Base-by-base conservation (phyloP, 2,329 filamentous ascomycete genomes). In the Talaromyces atroroseus region DNA sequence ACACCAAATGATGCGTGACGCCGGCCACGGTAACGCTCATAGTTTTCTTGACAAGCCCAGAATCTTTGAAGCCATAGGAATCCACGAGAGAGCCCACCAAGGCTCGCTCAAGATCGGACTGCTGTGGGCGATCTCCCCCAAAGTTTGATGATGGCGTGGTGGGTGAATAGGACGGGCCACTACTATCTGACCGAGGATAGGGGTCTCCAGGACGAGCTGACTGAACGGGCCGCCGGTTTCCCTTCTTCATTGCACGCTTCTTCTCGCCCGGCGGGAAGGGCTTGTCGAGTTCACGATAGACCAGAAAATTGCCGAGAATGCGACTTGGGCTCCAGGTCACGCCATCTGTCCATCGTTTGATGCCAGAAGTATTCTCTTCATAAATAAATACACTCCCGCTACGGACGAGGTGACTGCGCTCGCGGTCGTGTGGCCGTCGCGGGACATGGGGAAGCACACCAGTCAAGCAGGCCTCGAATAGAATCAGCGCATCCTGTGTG, bases 261-360 rank as follows among this genome's bases (percentile, higher is more conserved):
- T 92, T 94, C 76, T 92, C 88, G 6, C 89, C 89, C 0, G 89
- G 87, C 2, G 87, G 85, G 62, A 92, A 92, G 0, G 87, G 85
- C 64, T 87, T 84, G 60, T 88, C 83, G 45, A 95, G 80, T 69
- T 95, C 89, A 29, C 90, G 85, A 66, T 95, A 95, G 63, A 95
- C 83, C 45, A 95, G 80, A 64, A 90, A 95, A 68, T 94, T 94
- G 58, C 87, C 87, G 49, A 92, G 78, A 49, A 95, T 92, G 16
- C 88, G 86, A 71, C 87, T 95, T 0, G 92, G 92, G 63, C 89
- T 95, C 92, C 92, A 96, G 6, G 87, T 86, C 11, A 92, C 84
- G 14, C 92, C 91, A 64, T 96, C 92, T 0, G 91, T 96, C 92
- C 92, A 96, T 56, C 92, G 82, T 75, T 95, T 95, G 74, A 96